phyloP scores from a whole-genome alignment of 2,329 filamentous ascomycete genomes.

The Diaporthe vaccinii region DNA sequence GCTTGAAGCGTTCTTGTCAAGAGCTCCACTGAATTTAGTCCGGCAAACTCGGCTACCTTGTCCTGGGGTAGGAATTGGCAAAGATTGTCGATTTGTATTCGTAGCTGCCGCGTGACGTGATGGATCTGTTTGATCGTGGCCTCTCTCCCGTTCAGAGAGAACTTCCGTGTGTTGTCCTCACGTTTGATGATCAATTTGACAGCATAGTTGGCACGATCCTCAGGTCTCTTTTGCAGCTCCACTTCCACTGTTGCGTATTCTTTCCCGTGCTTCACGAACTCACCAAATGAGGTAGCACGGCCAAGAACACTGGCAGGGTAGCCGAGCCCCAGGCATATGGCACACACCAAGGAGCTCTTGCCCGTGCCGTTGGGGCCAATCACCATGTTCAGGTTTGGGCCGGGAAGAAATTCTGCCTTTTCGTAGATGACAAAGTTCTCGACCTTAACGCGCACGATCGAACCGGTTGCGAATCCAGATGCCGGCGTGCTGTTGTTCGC shows the following conservation, averaged over 20 bases:
- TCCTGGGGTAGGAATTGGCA: slow-evolving; percentile 98
- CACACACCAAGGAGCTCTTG: slow-evolving; percentile 97
- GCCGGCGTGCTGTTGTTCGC: slow-evolving; percentile 41
- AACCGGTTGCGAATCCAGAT: slow-evolving; percentile 75
- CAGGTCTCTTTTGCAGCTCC: slow-evolving; percentile 79
- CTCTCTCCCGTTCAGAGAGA: slow-evolving; percentile 79
- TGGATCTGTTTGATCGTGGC: slow-evolving; percentile 75
- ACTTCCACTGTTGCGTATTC: slow-evolving; percentile 87
- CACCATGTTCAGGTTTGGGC: slow-evolving; percentile 96
- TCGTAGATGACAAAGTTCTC: slow-evolving; percentile 96
- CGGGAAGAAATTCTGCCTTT: slow-evolving; percentile 89
- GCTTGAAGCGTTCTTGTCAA: slow-evolving; percentile 89
- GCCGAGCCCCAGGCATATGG: slow-evolving; percentile 92
- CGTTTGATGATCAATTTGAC: slow-evolving; percentile 83
- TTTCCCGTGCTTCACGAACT: slow-evolving; percentile 93
- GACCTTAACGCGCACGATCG: slow-evolving; percentile 89
- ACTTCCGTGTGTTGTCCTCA: slow-evolving; percentile 86
- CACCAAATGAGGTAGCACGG: slow-evolving; percentile 84
- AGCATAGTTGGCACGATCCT: slow-evolving; percentile 75
- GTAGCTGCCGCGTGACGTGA: slow-evolving; percentile 76
- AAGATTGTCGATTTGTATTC: slow-evolving; percentile 96
- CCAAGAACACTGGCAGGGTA: slow-evolving; percentile 87
- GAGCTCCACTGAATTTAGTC: slow-evolving; percentile 83
- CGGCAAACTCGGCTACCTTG: slow-evolving; percentile 93
- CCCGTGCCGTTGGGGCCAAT: slow-evolving; percentile 99